phyloP scores from a whole-genome alignment of 768 basidiomycete genomes.

The Tricholoma saponaceum region DNA sequence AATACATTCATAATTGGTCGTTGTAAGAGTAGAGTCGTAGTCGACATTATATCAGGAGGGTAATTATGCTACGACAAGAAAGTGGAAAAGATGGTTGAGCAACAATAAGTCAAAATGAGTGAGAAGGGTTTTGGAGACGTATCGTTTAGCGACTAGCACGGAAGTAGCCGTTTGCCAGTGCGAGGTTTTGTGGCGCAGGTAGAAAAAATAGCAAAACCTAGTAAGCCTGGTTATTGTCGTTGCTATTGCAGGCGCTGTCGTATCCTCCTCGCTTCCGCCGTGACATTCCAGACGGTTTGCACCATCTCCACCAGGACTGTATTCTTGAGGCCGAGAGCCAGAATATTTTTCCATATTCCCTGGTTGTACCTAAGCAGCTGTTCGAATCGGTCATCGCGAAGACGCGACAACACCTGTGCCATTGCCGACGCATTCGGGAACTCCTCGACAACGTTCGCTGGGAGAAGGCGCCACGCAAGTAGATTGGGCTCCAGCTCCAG shows the following conservation, averaged over 20 bases:
- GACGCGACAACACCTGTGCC: conserved; percentile 44
- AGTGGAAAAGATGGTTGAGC: not conserved
- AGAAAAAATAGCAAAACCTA: not conserved
- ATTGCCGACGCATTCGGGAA: conserved; percentile 60
- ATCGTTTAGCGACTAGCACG: not conserved
- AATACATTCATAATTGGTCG: not conserved
- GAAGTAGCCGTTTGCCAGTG: not conserved
- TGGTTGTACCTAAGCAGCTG: conserved; percentile 39
- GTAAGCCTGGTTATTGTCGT: not conserved
- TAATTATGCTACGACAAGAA: not conserved
- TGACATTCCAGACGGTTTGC: conserved; percentile 68
- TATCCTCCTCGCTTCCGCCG: conserved; percentile 52
- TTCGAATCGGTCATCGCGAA: conserved; percentile 34
- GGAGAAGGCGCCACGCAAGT: conserved; percentile 52
- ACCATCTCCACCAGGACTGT: conserved; percentile 41
- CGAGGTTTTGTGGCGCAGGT: not conserved
- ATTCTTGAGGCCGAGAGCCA: conserved; percentile 49
- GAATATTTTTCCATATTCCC: conserved; percentile 65
- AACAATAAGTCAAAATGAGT: not conserved
- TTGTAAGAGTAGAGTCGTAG: not conserved
- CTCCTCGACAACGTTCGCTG: conserved; percentile 48
- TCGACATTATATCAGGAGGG: not conserved
- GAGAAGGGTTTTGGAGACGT: not conserved
- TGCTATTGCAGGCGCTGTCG: not conserved
- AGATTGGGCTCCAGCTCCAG: conserved; percentile 44